Percentiles rank a stretch among this genome's conserved stretches.
Evolutionary conservation across 2,329 filamentous ascomycete species (phyloP).

Genomic region (Arthrobotrys iridis): DNA sequence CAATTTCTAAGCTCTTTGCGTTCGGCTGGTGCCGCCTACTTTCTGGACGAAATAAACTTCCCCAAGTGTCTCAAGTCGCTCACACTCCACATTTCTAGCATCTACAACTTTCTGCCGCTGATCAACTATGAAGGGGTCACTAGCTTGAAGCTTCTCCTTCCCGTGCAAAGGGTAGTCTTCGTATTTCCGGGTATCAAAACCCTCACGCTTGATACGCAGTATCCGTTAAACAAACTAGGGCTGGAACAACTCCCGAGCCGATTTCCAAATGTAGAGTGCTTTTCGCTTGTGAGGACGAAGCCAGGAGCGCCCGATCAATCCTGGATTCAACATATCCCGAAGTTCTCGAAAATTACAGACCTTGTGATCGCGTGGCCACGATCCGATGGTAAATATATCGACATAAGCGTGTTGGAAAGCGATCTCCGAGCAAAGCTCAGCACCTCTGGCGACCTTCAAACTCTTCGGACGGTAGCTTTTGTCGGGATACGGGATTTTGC

Average conservation of each 20-base stretch:
- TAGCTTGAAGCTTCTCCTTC: neutral
- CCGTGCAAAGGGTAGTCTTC: neutral
- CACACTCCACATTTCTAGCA: neutral
- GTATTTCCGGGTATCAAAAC: neutral
- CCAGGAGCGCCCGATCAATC: neutral
- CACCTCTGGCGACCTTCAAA: neutral
- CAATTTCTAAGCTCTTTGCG: neutral
- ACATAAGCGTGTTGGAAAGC: neutral
- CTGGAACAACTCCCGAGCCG: neutral
- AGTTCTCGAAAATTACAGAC: neutral
- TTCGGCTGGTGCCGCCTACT: neutral
- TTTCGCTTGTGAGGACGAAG: neutral
- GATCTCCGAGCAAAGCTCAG: neutral
- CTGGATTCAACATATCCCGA: neutral
- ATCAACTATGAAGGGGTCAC: neutral
- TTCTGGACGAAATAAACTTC: neutral
- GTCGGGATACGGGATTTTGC: neutral
- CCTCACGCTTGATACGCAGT: neutral
- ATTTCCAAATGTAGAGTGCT: neutral
- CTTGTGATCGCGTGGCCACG: neutral
- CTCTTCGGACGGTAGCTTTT: neutral
- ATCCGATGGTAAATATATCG: neutral
- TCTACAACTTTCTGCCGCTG: neutral
- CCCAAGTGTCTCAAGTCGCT: neutral
- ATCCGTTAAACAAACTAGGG: neutral